Evolutionary conservation across 1,139 yeast genomes (phyloP), one percentile per base, ranked within the genome.

Genomic region (Chernovozyma sophiae-reginae): DNA sequence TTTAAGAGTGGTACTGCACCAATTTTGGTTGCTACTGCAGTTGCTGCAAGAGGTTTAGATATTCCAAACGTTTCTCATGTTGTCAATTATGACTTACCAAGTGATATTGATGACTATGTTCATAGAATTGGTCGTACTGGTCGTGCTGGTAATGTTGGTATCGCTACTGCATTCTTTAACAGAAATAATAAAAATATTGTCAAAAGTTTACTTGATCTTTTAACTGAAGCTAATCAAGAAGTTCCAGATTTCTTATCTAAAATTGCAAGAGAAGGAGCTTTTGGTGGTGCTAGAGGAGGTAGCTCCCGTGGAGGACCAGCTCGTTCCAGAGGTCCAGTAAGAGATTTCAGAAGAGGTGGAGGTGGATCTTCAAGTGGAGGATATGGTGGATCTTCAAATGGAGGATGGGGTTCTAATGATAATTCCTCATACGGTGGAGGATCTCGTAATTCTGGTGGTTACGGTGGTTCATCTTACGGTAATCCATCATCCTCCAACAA

Each of bases 41-140:
- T 92, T 49, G 98, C 98, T 44, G 97, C 97, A 39, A 86, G 98
- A 79, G 98, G 98, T 72, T 79, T 92, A 63, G 98, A 92, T 80
- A 92, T 92, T 74, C 97, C 98, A 62, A 92, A 92, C 62, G 98
- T 92, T 53, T 84, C 95, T 32, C 97, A 90, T 62, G 98, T 92
- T 58, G 85, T 92, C 68, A 92, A 92, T 77, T 92, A 83, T 62
- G 98, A 92, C 62, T 77, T 92, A 64, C 98, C 98, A 60, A 75
- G 86, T 60, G 97, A 92, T 66, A 86, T 90, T 58, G 98, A 92
- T 66, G 98, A 92, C 68, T 92, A 92, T 62, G 98, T 92, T 47
- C 98, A 92, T 74, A 86, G 98, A 76, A 92, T 92, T 61, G 98
- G 98, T 77, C 94, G 98, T 83, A 92, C 98, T 56, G 98, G 98